These are phyloP conservation scores for Rhododendron griersonianum DNA, from an alignment of 148 eudicot species.

Conservation along the genomic window DNA sequence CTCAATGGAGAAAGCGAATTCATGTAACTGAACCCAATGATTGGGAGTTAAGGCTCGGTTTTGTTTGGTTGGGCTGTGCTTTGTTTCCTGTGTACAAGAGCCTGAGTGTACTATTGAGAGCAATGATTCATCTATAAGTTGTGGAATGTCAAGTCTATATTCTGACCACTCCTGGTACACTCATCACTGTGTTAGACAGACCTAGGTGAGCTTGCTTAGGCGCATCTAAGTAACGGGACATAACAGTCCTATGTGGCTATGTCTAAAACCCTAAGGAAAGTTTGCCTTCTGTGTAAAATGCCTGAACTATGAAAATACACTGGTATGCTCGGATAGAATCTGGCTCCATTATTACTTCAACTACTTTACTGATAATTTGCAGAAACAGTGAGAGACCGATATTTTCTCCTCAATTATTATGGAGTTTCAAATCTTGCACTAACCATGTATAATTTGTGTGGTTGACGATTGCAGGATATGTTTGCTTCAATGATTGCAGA, in stretches of 20 bases:
- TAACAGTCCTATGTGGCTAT: not conserved
- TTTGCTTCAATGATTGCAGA: constrained; percentile 91
- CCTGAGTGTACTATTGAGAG: not conserved
- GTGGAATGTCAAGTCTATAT: not conserved
- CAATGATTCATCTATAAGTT: not conserved
- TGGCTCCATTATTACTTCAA: not conserved
- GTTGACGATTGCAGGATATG: constrained; percentile 51
- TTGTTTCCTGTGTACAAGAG: not conserved
- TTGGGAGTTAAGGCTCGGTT: not conserved
- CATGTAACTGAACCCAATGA: not conserved
- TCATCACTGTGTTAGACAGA: not conserved
- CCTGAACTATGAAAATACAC: not conserved
- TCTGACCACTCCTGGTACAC: not conserved
- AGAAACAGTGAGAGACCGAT: not conserved
- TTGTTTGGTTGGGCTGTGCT: not conserved
- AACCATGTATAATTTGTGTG: not conserved
- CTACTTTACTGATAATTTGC: not conserved
- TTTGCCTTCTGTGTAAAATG: not conserved
- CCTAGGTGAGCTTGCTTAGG: not conserved
- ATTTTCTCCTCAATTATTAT: not conserved
- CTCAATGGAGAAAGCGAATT: not conserved
- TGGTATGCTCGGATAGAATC: not conserved
- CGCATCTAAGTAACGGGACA: not conserved
- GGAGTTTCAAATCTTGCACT: not conserved
- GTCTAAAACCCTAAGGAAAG: not conserved